These are phyloP conservation scores for Xylariaceae sp. DNA, from an alignment of 2,329 filamentous ascomycete species.

Conservation along the genomic window DNA sequence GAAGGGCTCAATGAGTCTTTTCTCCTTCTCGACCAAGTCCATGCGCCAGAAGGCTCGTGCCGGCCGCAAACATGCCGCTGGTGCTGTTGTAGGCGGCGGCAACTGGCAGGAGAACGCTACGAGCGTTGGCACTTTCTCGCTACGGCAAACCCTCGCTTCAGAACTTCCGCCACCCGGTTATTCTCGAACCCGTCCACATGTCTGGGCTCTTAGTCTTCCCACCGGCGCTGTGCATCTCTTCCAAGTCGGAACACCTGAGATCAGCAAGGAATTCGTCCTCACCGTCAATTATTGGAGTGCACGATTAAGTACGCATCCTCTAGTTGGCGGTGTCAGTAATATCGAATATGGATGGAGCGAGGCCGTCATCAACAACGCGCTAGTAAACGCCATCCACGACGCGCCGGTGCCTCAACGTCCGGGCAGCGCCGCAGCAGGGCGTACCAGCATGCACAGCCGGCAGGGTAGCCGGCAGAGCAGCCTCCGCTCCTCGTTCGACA, in stretches of 20 bases:
- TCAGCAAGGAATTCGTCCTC: constrained; percentile 89
- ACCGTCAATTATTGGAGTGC: constrained; percentile 99
- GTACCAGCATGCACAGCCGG: constrained; percentile 52
- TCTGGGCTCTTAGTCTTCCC: constrained; percentile 91
- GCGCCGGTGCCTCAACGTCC: constrained; percentile 48
- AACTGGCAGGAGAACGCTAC: constrained; percentile 99
- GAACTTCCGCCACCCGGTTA: constrained; percentile 89
- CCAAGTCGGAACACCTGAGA: constrained; percentile 93
- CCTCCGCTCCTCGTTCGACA: constrained; percentile 65
- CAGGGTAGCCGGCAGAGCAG: constrained; percentile 43
- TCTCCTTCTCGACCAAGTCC: constrained; percentile 89
- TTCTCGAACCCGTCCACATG: constrained; percentile 84
- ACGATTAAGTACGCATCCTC: constrained; percentile 86
- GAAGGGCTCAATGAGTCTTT: constrained; percentile 90
- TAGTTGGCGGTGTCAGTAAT: constrained; percentile 92
- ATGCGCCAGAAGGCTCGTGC: constrained; percentile 64
- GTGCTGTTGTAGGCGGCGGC: constrained; percentile 82
- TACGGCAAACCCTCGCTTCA: constrained; percentile 90
- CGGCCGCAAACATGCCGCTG: constrained; percentile 52
- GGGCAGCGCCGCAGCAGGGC: constrained; percentile 51
- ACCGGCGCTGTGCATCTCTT: constrained; percentile 97
- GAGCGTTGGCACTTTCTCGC: constrained; percentile 80
- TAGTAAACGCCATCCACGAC: constrained; percentile 58
- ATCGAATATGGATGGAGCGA: constrained; percentile 98
- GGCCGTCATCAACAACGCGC: constrained; percentile 67